Conservation (phyloP, 2,329 filamentous ascomycete genomes). For the Alternaria sp. region DNA sequence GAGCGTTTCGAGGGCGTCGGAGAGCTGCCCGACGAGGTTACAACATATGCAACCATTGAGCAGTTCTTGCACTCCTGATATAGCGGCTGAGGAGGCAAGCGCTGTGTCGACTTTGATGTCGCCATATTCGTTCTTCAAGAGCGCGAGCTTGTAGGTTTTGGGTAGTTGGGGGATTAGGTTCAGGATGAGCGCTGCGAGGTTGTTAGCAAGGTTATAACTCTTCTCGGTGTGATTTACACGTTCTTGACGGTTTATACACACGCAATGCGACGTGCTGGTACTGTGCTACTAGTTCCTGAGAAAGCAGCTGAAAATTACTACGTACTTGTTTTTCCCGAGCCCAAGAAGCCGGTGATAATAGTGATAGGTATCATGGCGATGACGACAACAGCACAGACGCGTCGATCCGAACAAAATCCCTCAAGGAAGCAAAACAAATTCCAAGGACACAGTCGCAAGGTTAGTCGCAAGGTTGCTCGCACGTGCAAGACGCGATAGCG, state of each 20-base stretch:
- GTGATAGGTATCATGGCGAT: constrained; percentile 75
- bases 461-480: not conserved
- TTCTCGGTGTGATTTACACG: not conserved
- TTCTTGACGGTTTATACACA: not conserved
- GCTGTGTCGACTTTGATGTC: constrained; percentile 93
- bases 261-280: not conserved
- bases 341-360: constrained; percentile 94
- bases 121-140: constrained; percentile 98
- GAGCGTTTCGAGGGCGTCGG: constrained; percentile 79
- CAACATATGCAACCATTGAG: constrained; percentile 99
- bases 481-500: constrained; percentile 2
- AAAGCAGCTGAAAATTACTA: constrained; percentile 1
- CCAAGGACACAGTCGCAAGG: not conserved
- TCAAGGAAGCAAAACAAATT: not conserved
- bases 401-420: not conserved
- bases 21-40: constrained; percentile 92
- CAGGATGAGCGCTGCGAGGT: constrained; percentile 71
- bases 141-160: constrained; percentile 85
- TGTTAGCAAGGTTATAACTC: not conserved
- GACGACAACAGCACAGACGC: not conserved
- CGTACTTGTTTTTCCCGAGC: constrained; percentile 86
- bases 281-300: not conserved
- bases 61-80: constrained; percentile 89
- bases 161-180: constrained; percentile 91
- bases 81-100: constrained; percentile 79